phyloP scores from a whole-genome alignment of 2,329 filamentous ascomycete genomes.

The Botrytis deweyae region DNA sequence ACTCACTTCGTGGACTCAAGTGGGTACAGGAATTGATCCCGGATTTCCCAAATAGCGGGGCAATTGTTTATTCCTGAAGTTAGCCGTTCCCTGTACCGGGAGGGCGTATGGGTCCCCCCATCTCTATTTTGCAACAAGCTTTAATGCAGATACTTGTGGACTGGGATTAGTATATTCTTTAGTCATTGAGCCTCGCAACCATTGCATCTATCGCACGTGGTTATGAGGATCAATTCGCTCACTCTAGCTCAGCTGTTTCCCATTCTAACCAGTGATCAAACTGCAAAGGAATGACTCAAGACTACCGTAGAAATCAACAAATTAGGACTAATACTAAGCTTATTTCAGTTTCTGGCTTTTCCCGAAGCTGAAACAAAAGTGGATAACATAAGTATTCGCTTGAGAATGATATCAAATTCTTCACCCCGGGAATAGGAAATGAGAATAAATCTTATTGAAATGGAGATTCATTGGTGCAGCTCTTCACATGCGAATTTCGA shows the following conservation, averaged over 20 bases:
- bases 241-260: neutral
- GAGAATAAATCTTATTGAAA: neutral
- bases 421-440: neutral
- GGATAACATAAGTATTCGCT: neutral
- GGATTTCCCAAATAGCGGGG: neutral
- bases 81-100: neutral
- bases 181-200: neutral
- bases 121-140: neutral
- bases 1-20: neutral
- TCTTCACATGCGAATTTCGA: neutral
- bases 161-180: neutral
- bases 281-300: neutral
- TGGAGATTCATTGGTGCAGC: neutral
- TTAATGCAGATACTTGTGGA: neutral
- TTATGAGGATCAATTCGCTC: neutral
- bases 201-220: neutral
- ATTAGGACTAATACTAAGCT: neutral
- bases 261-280: neutral
- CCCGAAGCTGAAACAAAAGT: neutral
- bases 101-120: neutral
- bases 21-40: neutral
- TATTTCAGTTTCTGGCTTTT: neutral
- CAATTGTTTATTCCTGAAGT: neutral
- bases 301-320: neutral
- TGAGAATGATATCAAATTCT: neutral